Conservation (phyloP, 78 protist species). For the Guillardia theta region DNA sequence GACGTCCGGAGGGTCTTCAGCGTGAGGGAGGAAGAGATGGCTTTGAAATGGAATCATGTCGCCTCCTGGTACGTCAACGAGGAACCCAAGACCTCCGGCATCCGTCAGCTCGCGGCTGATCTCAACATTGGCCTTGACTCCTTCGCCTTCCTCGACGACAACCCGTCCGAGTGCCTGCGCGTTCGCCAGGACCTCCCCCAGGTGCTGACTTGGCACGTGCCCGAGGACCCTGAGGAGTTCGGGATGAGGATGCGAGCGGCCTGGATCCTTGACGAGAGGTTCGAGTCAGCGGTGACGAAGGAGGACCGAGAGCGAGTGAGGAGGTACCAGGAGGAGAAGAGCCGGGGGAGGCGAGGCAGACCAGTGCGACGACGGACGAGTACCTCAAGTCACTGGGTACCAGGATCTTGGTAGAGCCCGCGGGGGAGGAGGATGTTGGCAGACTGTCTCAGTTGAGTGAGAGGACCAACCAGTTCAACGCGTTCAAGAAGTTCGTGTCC, state of each 20-base stretch:
- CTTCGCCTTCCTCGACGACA: conserved; percentile 36
- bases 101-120: background rate
- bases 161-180: background rate
- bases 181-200: background rate
- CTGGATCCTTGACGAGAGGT: conserved; percentile 9
- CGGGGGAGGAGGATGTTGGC: background rate
- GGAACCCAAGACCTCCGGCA: background rate
- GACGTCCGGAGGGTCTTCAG: background rate
- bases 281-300: background rate
- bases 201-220: background rate
- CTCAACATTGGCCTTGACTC: background rate
- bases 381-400: background rate
- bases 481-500: background rate
- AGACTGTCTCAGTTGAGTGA: background rate
- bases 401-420: background rate
- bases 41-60: background rate
- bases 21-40: background rate
- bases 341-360: background rate
- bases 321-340: background rate
- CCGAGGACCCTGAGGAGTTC: background rate
- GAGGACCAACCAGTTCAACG: background rate
- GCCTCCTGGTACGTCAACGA: background rate
- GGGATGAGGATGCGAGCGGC: background rate
- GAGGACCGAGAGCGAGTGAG: background rate
- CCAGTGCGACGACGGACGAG: background rate